Evolutionary conservation across 352 stramenopile species (phyloP).

Genomic region (Thalassiosira mediterranea): DNA sequence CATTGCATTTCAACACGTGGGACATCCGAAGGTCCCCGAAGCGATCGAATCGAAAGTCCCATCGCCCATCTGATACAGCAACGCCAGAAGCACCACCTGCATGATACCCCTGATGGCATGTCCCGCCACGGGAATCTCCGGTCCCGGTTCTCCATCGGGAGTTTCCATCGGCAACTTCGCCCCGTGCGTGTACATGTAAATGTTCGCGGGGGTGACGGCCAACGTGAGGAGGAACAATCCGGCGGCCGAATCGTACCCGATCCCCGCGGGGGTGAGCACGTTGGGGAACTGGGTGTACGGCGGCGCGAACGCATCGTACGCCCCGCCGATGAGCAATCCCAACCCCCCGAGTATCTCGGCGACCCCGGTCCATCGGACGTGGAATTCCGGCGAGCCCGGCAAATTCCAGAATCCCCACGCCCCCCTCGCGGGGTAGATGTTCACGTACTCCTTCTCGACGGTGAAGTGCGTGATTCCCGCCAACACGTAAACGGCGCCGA

Average conservation of each 20-base stretch:
- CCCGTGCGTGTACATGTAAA: slow-evolving; percentile 85
- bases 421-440: slow-evolving; percentile 66
- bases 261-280: slow-evolving; percentile 39
- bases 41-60: not conserved
- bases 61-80: slow-evolving; percentile 21
- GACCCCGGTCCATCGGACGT: slow-evolving; percentile 63
- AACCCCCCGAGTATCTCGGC: slow-evolving; percentile 53
- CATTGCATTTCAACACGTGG: not conserved
- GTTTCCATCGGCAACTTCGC: slow-evolving; percentile 50
- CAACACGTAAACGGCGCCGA: slow-evolving; percentile 63
- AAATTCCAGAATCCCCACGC: slow-evolving; percentile 73
- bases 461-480: slow-evolving; percentile 65
- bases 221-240: slow-evolving; percentile 55
- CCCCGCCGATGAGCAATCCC: slow-evolving; percentile 28
- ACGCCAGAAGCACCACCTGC: slow-evolving; percentile 70
- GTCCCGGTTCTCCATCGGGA: slow-evolving; percentile 28
- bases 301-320: slow-evolving; percentile 43
- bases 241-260: slow-evolving; percentile 45
- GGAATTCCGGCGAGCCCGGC: slow-evolving; percentile 64
- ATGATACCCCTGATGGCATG: slow-evolving; percentile 64
- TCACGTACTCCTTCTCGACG: slow-evolving; percentile 50
- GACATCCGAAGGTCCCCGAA: not conserved
- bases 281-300: slow-evolving; percentile 35
- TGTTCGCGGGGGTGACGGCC: slow-evolving; percentile 81
- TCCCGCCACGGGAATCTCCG: slow-evolving; percentile 67